Evolutionary conservation across 2,329 filamentous ascomycete genomes (phyloP), one percentile per base, ranked within the genome.

Genomic region (Zymoseptoria pseudotritici): DNA sequence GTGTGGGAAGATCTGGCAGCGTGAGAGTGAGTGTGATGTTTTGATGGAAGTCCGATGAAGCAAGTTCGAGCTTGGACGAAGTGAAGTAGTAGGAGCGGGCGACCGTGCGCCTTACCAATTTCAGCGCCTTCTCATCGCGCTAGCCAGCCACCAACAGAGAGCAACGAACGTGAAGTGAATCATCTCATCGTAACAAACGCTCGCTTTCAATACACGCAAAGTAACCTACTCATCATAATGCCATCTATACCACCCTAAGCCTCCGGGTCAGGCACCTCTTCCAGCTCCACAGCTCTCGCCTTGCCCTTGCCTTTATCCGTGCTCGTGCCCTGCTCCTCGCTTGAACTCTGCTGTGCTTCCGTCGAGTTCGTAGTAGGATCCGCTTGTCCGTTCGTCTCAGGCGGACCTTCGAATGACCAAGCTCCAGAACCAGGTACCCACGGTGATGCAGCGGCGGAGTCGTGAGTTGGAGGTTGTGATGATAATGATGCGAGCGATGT

Each of bases 261-360:
- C 13, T 69, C 67, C 8, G 65, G 57, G 53, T 73, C 71, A 8
- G 66, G 64, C 8, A 65, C 71, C 57, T 78, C 76, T 58, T 78
- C 76, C 13, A 78, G 70, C 26, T 75, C 74, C 1, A 74, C 73
- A 21, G 75, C 72, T 54, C 66, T 70, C 5, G 65, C 71, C 59
- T 75, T 76, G 17, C 72, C 71, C 63, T 75, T 73, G 24, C 65
- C 69, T 63, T 36, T 66, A 64, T 46, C 58, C 54, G 13, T 58
- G n/a, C 52, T 54, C 46, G 29, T 58, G 61, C 20, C 20, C 50
- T 55, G 55, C 31, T 51, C 52, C 26, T 54, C 52, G 50, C 20
- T 29, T 17, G 36, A 26, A 20, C 52, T 50, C 36, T 46, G 36
- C 36, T 31, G 42, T 20, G 26, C 20, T 50, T 53, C 50, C 17